Conservation (phyloP, 2,329 filamentous ascomycete species). For the Ophiocordyceps australis region DNA sequence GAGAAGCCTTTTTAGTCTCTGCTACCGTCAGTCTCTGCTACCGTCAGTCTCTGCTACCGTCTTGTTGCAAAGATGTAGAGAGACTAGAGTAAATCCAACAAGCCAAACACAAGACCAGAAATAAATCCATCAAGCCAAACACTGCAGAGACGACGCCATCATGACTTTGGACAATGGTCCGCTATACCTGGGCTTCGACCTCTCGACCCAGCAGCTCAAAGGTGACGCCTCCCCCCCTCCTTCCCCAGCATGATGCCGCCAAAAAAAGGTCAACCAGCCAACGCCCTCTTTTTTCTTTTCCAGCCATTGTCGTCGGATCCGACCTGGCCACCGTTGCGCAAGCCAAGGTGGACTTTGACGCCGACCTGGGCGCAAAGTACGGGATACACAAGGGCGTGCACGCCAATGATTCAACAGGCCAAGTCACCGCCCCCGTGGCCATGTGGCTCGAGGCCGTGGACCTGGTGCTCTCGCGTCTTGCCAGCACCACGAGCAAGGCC, state of each 20-base stretch:
- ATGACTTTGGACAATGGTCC: no score
- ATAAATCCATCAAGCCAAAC: neutral
- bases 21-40: no score
- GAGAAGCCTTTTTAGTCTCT: no score
- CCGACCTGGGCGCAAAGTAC: conserved; percentile 56
- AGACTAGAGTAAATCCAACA: no score
- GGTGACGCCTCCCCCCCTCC: conserved; percentile 24
- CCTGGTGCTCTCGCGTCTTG: conserved; percentile 59
- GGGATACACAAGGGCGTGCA: conserved; percentile 76
- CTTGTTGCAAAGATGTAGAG: no score
- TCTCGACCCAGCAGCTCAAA: conserved; percentile 94
- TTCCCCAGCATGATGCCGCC: neutral
- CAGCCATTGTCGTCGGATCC: conserved; percentile 70
- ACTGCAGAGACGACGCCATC: conserved; percentile 11
- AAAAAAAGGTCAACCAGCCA: no score
- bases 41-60: no score
- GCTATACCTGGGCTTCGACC: conserved; percentile 82
- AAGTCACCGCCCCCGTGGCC: conserved; percentile 83
- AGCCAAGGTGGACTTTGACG: conserved; percentile 91
- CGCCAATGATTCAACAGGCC: conserved; percentile 62
- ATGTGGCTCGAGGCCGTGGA: conserved; percentile 92
- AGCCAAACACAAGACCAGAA: neutral
- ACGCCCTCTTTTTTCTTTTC: no score
- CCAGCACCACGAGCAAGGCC: conserved; percentile 41
- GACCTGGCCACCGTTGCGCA: conserved; percentile 65